These are phyloP conservation scores for Tillandsia leiboldiana DNA, from an alignment of 176 grass and related monocot species.

Conservation along the genomic window DNA sequence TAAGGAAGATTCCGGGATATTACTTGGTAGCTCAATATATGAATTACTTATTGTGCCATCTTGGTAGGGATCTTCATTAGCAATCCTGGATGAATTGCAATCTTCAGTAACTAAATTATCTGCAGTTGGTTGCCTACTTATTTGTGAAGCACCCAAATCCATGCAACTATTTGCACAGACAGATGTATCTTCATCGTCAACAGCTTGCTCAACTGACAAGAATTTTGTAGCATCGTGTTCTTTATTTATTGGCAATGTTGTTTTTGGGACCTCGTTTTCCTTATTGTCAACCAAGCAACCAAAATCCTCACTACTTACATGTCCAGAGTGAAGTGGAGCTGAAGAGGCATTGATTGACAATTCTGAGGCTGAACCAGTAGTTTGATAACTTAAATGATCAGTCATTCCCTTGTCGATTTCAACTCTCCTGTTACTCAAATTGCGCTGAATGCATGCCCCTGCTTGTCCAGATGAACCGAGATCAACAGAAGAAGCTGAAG, in stretches of 20 bases:
- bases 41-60: conserved; percentile 25
- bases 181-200: conserved; percentile 27
- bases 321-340: conserved; percentile 32
- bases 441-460: conserved; percentile 29
- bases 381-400: conserved; percentile 30
- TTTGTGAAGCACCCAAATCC: too few relatives aligned
- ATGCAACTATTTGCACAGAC: neutral
- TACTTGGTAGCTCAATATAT: conserved; percentile 26
- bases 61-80: conserved; percentile 22
- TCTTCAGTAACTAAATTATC: conserved; percentile 20
- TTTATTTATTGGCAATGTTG: neutral
- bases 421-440: neutral
- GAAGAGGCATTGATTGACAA: conserved; percentile 53
- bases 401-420: conserved; percentile 3
- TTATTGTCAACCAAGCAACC: conserved; percentile 21
- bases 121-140: neutral
- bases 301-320: conserved; percentile 32
- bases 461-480: conserved; percentile 64
- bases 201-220: conserved; percentile 21
- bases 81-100: conserved; percentile 12
- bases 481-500: conserved; percentile 76
- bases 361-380: conserved; percentile 60
- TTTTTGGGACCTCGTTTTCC: conserved; percentile 35
- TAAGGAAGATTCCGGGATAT: conserved; percentile 15
- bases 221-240: conserved; percentile 24